Evolutionary conservation across 2,329 filamentous ascomycete genomes (phyloP), one percentile per base, ranked within the genome.

Genomic region (Nothomitra cinnamomea): DNA sequence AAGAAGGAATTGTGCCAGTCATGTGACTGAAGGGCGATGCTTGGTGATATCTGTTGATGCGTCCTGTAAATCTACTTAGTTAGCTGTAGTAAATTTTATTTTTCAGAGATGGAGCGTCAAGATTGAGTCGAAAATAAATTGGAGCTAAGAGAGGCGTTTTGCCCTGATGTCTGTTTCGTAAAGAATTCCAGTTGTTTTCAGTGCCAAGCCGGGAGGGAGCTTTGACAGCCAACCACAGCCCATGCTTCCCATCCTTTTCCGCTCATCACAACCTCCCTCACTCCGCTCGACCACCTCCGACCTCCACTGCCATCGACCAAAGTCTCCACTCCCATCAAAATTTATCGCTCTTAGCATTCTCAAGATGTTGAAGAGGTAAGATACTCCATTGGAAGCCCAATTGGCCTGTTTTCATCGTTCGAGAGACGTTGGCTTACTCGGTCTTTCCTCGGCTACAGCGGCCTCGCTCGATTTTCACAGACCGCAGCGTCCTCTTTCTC

Each of bases 311-410:
- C 45, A 49, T 43, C 42, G 19, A 40, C 43, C 52, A 42, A 4
- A 43, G 6, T 15, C 45, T 19, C 32, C 12, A 49, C 55, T 69
- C 68, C 65, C 72, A 74, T 72, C 66, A 65, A 65, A 32, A 63
- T 64, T 63, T 70, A 70, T 63, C 70, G 76, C 77, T 78, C 76
- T 78, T 73, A 72, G 72, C 76, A 76, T 79, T 81, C 79, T 71
- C 76, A 85, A 77, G 80, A 87, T 87, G 83, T 83, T 85, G 75
- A 85, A 85, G 82, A 85, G 82, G 83, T 87, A 72, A 72, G 80
- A 78, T 65, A 54, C 57, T 56, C 59, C 57, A 62, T 57, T 56
- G 60, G 57, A 41, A 41, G 53, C 12, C 52, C 56, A 56, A 49
- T 55, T 56, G 50, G 58, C 62, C 58, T 53, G 56, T 56, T 55